Percentiles rank a stretch among this genome's conserved stretches.
These are phyloP conservation scores for Hondaea fermentalgiana DNA, from an alignment of 108 stramenopile species.

Conservation along the genomic window DNA sequence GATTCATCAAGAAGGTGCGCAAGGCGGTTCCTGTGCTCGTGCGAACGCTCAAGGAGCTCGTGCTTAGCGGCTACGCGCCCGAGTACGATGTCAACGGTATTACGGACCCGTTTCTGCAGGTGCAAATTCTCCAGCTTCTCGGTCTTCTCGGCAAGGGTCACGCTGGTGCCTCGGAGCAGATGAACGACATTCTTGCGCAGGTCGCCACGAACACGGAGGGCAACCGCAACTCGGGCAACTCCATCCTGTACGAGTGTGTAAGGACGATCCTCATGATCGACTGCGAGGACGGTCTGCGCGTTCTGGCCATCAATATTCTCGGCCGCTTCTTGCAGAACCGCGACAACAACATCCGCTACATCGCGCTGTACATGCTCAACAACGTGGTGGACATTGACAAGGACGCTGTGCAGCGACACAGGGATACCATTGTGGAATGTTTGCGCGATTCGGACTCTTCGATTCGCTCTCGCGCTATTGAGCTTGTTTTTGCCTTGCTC, in stretches of 20 bases:
- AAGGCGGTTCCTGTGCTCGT: slow-evolving; percentile 77
- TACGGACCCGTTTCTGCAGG: slow-evolving; percentile 48
- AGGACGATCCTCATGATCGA: slow-evolving; percentile 81
- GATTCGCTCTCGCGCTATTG: slow-evolving; percentile 94
- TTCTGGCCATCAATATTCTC: slow-evolving; percentile 95
- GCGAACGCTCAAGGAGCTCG: slow-evolving; percentile 78
- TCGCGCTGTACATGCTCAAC: slow-evolving; percentile 84
- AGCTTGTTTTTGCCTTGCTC: slow-evolving; percentile 90
- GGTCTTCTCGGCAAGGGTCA: slow-evolving; percentile 71
- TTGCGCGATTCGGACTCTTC: slow-evolving; percentile 96
- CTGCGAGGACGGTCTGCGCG: slow-evolving; percentile 81
- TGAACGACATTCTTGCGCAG: slow-evolving; percentile 94
- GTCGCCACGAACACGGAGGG: slow-evolving; percentile 98
- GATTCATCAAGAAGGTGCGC: slow-evolving; percentile 21
- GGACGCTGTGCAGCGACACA: slow-evolving; percentile 9
- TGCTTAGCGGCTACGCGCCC: slow-evolving; percentile 79
- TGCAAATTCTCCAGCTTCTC: slow-evolving; percentile 69
- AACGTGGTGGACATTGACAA: slow-evolving; percentile 36
- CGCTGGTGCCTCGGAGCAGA: slow-evolving; percentile 23
- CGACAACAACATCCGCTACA: slow-evolving; percentile 99
- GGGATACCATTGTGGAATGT: slow-evolving; percentile 85
- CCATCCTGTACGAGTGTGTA: slow-evolving; percentile 97
- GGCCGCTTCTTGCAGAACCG: slow-evolving; percentile 93
- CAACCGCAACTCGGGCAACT: slow-evolving; percentile 93
- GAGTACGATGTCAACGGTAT: slow-evolving; percentile 92